A percentile compares a stretch with the other conserved stretches of the same genome.
phyloP scores from a whole-genome alignment of 2,329 filamentous ascomycete species.

The Podosphaera aphanis region DNA sequence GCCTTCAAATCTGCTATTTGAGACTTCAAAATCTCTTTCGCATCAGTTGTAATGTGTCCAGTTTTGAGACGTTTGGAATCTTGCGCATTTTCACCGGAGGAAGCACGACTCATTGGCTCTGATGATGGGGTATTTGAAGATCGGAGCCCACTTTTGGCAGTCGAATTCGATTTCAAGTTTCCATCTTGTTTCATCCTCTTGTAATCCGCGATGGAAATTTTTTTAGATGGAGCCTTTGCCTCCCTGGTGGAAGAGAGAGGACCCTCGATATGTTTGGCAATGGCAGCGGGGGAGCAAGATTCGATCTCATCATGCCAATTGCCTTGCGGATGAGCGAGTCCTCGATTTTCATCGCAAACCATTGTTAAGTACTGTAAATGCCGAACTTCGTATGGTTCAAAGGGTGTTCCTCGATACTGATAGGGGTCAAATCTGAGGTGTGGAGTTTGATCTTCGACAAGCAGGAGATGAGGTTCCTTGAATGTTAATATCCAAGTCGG shows the following conservation, averaged over 20 bases:
- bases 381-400: constrained; percentile 13
- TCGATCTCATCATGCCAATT: constrained; percentile 13
- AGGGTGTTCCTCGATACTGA: constrained; percentile 13
- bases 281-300: constrained; percentile 8
- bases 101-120: constrained; percentile 8
- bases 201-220: constrained; percentile 15
- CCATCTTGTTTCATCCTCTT: constrained; percentile 13
- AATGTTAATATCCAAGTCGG: constrained; percentile 4
- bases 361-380: constrained; percentile 15
- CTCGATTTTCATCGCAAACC: constrained; percentile 8
- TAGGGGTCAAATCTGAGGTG: constrained; percentile 8
- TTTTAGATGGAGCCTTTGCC: constrained; percentile 10
- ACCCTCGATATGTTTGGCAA: constrained; percentile 11
- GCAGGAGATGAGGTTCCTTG: constrained; percentile 13
- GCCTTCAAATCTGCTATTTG: constrained; percentile 3
- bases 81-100: constrained; percentile 8
- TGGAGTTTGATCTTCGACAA: constrained; percentile 9
- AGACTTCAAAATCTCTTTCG: neutral
- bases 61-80: constrained; percentile 1
- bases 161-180: constrained; percentile 6
- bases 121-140: constrained; percentile 6
- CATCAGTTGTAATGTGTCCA: neutral
- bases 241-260: constrained; percentile 12
- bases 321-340: constrained; percentile 9
- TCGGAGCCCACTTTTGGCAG: constrained; percentile 5